Evolutionary conservation across 257 asterid genomes (phyloP).

Genomic region (Nicotiana tabacum): DNA sequence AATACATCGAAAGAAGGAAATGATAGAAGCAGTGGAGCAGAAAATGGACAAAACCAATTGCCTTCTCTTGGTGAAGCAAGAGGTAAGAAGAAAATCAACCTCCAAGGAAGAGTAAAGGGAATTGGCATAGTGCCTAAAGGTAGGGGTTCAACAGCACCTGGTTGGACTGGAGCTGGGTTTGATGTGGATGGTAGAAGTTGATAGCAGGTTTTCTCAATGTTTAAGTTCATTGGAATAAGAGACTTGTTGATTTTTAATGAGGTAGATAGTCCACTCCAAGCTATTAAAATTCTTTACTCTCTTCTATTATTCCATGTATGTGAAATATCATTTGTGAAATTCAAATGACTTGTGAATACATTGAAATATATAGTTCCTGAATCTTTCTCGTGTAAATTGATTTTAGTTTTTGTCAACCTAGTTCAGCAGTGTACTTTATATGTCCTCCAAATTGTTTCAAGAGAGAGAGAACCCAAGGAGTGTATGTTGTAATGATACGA

Average conservation of each 20-base stretch:
- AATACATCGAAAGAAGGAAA: constrained; percentile 31
- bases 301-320: background rate
- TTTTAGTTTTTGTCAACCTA: background rate
- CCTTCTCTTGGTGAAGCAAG: constrained; percentile 32
- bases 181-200: constrained; percentile 74
- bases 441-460: background rate
- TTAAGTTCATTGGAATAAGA: background rate
- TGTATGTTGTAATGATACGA: background rate
- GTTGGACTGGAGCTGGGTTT: constrained; percentile 95
- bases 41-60: constrained; percentile 38
- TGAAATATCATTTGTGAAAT: background rate
- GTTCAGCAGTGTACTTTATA: background rate
- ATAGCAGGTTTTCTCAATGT: background rate
- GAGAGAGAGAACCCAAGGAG: background rate
- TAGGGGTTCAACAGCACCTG: constrained; percentile 54
- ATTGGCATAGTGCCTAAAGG: constrained; percentile 72
- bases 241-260: background rate
- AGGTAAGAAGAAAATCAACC: constrained; percentile 51
- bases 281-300: background rate
- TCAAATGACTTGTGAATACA: background rate
- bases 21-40: constrained; percentile 20
- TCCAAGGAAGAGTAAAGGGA: constrained; percentile 73
- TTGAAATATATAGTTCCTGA: background rate
- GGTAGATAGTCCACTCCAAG: constrained; percentile 2
- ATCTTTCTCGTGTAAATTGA: background rate